These are phyloP conservation scores for Leishmania tropica DNA, from an alignment of 208 protist species.

Conservation along the genomic window DNA sequence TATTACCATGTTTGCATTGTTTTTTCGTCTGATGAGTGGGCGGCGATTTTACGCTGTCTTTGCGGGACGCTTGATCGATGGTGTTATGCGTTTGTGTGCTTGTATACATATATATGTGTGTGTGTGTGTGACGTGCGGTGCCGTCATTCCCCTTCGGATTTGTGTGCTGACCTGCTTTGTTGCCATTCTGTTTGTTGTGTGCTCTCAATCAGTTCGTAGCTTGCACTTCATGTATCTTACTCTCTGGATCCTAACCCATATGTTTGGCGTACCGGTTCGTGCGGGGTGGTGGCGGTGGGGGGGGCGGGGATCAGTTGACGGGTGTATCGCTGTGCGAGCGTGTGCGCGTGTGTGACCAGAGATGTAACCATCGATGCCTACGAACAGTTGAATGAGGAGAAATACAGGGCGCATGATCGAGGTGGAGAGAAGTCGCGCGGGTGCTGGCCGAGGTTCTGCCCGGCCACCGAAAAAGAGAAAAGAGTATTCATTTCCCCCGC, in stretches of 20 bases:
- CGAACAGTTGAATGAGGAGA: not conserved
- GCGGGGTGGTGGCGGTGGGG: not conserved
- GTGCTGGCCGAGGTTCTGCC: not conserved
- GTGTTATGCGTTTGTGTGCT: not conserved
- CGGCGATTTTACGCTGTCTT: not conserved
- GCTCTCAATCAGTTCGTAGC: not conserved
- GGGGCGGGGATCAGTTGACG: not conserved
- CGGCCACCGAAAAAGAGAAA: not conserved
- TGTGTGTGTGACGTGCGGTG: not conserved
- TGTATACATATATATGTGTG: not conserved
- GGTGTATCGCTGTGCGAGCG: not conserved
- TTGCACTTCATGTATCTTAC: not conserved
- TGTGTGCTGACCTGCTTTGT: not conserved
- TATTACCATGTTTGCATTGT: not conserved
- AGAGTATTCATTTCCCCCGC: not conserved
- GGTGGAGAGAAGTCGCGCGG: not conserved
- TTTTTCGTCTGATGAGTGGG: not conserved
- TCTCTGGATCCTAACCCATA: not conserved
- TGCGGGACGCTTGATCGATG: not conserved
- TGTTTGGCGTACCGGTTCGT: not conserved
- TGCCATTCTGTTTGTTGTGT: not conserved
- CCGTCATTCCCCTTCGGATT: not conserved
- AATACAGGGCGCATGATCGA: not conserved
- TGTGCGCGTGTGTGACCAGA: not conserved
- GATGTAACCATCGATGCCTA: not conserved